Percentiles rank a stretch among this genome's conserved stretches.
Evolutionary conservation across 2,329 filamentous ascomycete species (phyloP).

Genomic region (Dactylellina drechsleri): DNA sequence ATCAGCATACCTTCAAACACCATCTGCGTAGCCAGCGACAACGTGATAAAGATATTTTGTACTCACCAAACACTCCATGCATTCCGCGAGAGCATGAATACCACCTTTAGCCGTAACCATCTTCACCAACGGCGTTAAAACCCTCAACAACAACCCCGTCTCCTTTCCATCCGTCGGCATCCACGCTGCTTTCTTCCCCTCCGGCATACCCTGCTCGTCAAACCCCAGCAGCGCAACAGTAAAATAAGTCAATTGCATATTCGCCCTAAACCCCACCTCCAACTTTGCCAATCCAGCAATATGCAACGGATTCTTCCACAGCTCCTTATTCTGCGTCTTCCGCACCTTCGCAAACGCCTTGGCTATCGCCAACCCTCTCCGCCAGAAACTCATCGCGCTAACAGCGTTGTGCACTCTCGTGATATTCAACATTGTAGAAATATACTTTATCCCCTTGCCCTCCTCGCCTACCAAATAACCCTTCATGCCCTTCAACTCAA

Average conservation of each 20-base stretch:
- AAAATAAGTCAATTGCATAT: constrained; percentile 69
- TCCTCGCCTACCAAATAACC: constrained; percentile 74
- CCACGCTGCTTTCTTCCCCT: constrained; percentile 56
- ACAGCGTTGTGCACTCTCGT: constrained; percentile 71
- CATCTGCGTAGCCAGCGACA: background rate
- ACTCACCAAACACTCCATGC: constrained; percentile 67
- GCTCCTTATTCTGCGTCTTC: constrained; percentile 64
- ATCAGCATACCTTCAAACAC: background rate
- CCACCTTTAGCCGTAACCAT: constrained; percentile 68
- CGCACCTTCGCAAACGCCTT: constrained; percentile 70
- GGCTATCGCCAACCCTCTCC: constrained; percentile 69
- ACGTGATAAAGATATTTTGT: background rate
- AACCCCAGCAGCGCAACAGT: constrained; percentile 68
- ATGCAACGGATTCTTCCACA: constrained; percentile 69
- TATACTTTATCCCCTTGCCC: constrained; percentile 74
- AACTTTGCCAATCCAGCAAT: constrained; percentile 70
- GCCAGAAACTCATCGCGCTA: constrained; percentile 67
- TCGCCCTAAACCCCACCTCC: constrained; percentile 68
- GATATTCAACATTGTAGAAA: constrained; percentile 75
- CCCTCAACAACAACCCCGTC: constrained; percentile 62
- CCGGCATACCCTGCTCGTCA: constrained; percentile 64
- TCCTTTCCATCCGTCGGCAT: constrained; percentile 57
- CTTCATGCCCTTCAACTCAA: constrained; percentile 72
- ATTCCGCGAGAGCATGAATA: constrained; percentile 67
- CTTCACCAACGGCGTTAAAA: constrained; percentile 71